A percentile compares a stretch with the other conserved stretches of the same genome.
phyloP scores from a whole-genome alignment of 495 filamentous ascomycete species.

The Recurvomyces mirabilis region DNA sequence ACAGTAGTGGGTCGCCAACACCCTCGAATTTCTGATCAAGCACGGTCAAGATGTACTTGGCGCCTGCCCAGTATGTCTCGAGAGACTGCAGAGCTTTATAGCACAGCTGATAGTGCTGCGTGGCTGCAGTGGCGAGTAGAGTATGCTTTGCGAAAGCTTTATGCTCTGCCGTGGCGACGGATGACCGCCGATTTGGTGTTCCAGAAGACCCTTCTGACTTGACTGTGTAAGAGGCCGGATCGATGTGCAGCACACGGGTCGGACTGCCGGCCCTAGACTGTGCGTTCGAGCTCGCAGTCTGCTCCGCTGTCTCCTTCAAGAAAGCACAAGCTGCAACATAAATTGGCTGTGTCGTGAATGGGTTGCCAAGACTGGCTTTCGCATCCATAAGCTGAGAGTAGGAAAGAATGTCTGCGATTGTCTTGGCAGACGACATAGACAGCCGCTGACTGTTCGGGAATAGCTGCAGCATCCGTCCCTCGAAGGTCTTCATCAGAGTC shows the following conservation, averaged over 20 bases:
- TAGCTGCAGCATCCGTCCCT: conserved; percentile 55
- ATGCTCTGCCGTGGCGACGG: conserved; percentile 40
- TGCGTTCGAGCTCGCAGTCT: conserved; percentile 43
- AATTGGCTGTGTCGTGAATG: conserved; percentile 80
- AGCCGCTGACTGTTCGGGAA: conserved; percentile 67
- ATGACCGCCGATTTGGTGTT: conserved; percentile 1
- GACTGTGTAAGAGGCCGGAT: not conserved
- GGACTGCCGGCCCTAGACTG: conserved; percentile 35
- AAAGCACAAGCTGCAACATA: conserved; percentile 84
- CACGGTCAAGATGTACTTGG: conserved; percentile 74
- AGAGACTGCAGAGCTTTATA: conserved; percentile 68
- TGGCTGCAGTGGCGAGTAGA: conserved; percentile 61
- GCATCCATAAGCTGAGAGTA: conserved; percentile 71
- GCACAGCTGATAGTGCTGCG: conserved; percentile 69
- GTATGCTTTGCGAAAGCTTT: conserved; percentile 50
- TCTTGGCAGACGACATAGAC: conserved; percentile 80
- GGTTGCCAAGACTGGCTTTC: conserved; percentile 70
- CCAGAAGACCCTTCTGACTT: not conserved
- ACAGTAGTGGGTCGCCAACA: conserved; percentile 69
- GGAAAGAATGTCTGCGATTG: conserved; percentile 71
- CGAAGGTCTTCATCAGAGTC: conserved; percentile 65
- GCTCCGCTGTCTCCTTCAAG: conserved; percentile 59
- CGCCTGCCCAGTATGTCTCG: conserved; percentile 71
- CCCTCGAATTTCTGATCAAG: conserved; percentile 81
- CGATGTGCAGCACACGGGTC: conserved; percentile 3